Percentiles rank a stretch among this genome's conserved stretches.
These are phyloP conservation scores for Corynespora cassiicola DNA, from an alignment of 2,329 filamentous ascomycete species.

Conservation along the genomic window DNA sequence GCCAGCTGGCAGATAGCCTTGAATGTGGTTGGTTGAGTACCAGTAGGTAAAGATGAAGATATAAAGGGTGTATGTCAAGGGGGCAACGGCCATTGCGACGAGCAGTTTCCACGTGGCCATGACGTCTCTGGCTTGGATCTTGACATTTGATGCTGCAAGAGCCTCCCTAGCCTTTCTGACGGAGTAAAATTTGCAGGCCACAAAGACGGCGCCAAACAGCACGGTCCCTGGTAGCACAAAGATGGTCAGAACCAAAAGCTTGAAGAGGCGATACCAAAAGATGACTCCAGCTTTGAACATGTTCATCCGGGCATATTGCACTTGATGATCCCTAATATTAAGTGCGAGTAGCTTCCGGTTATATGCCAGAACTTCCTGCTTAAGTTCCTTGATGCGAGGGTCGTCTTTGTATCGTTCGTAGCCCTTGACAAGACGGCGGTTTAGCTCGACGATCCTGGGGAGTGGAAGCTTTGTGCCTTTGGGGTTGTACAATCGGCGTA, in stretches of 20 bases:
- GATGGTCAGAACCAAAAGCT: conserved; percentile 77
- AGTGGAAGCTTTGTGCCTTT: conserved; percentile 92
- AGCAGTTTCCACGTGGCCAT: conserved; percentile 51
- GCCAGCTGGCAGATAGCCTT: conserved; percentile 80
- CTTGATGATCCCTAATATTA: conserved; percentile 90
- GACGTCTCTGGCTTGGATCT: conserved; percentile 47
- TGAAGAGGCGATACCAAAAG: conserved; percentile 79
- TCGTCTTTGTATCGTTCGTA: conserved; percentile 94
- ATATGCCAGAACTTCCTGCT: conserved; percentile 79
- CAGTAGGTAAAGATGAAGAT: conserved; percentile 38
- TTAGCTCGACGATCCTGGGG: conserved; percentile 91
- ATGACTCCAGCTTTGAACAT: conserved; percentile 76
- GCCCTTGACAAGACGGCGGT: conserved; percentile 86
- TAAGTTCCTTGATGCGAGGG: conserved; percentile 77
- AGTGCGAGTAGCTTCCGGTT: conserved; percentile 86
- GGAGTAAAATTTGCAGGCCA: conserved; percentile 44
- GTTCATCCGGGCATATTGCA: conserved; percentile 87
- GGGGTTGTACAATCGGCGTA: conserved; percentile 89
- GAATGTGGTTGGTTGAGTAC: conserved; percentile 69
- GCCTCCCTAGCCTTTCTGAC: conserved; percentile 47
- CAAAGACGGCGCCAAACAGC: conserved; percentile 70
- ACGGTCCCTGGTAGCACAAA: conserved; percentile 86
- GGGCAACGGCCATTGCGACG: conserved; percentile 46
- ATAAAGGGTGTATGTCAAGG: conserved; percentile 40
- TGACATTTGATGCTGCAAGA: conserved; percentile 48